Evolutionary conservation across 768 basidiomycete species (phyloP), one percentile per base, ranked within the genome.

Genomic region (Lactifluus echinatus): DNA sequence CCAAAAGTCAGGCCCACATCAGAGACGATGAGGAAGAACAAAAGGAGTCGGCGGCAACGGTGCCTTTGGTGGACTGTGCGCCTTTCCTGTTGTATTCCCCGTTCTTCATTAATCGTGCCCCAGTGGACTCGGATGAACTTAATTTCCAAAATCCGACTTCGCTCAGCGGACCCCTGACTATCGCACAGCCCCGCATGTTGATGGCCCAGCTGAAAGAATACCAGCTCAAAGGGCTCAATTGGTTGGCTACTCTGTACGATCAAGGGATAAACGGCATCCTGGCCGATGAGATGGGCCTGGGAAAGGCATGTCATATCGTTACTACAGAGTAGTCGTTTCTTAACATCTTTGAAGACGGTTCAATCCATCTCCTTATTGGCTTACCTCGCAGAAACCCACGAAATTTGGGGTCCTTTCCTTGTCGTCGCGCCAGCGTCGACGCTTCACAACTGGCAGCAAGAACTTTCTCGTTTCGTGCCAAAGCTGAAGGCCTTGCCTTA

Each of bases 221-320:
- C 69, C 96, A 99, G 69, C 71, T 99, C 55, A 98, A 98, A 67
- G 96, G 96, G 61, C 77, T 99, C 33, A 98, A 96, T 62, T 99
- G 96, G 96, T 76, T 99, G 24, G 96, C 87, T 17, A 96, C 94
- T 15, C 75, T 99, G 21, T 99, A 98, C 66, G 96, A 98, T 69
- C 95, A 98, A 71, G 96, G 96, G 44, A 98, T 98, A 78, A 99
- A 99, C 67, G 96, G 96, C 47, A 99, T 99, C 65, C 79, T 99
- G 21, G 96, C 96, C 2, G 96, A 99, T 68, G 96, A 99, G 73
- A 98, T 98, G 95, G 93, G 93, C 72, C 81, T 92, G 10, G 89
- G 89, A 62, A 92, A 92, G 79, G 89, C 83, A 56, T 34, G 71
- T 61, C 26, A n/a, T 14, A 19, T 57, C 19, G 57, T 57, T 42